Conservation (phyloP, 139 green algal genomes). For the Chlamydomonas incerta region DNA sequence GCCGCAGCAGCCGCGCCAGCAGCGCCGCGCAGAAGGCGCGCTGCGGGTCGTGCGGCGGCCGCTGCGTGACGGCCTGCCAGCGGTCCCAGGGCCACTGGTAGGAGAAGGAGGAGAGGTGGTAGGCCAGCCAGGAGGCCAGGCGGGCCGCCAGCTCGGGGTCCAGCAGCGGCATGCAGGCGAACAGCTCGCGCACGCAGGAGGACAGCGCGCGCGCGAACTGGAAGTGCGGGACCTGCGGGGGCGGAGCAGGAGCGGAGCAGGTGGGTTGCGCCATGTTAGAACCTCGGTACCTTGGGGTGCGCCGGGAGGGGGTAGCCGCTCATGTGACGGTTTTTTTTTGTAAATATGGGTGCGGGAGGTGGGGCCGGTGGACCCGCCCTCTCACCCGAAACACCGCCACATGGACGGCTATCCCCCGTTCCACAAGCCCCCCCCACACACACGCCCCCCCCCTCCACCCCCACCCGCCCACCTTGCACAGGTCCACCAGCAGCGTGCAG, state of each 20-base stretch:
- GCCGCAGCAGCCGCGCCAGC: constrained; percentile 74
- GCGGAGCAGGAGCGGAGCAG: too few relatives aligned
- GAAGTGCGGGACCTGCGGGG: constrained; percentile 22
- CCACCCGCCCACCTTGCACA: constrained; percentile 70
- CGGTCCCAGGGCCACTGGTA: constrained; percentile 93
- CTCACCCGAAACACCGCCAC: too few relatives aligned
- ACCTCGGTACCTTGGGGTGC: too few relatives aligned
- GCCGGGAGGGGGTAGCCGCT: too few relatives aligned
- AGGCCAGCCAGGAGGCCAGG: constrained; percentile 88
- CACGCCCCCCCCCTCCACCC: neutral
- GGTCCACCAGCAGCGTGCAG: constrained; percentile 84
- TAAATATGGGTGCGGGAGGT: too few relatives aligned
- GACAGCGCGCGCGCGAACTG: constrained; percentile 44
- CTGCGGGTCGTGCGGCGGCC: constrained; percentile 74
- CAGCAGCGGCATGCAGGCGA: constrained; percentile 65
- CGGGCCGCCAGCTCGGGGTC: constrained; percentile 80
- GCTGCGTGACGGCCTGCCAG: constrained; percentile 68
- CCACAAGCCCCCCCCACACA: too few relatives aligned
- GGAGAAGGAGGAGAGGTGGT: constrained; percentile 91
- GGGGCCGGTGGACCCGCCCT: too few relatives aligned
- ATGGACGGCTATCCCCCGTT: too few relatives aligned
- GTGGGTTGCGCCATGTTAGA: too few relatives aligned
- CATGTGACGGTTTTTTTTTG: too few relatives aligned
- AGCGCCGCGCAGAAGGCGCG: constrained; percentile 74
- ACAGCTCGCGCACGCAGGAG: constrained; percentile 79